A percentile compares a stretch with the other conserved stretches of the same genome.
These are phyloP conservation scores for Pinus albicaulis DNA, from an alignment of 75 land plant species.

Conservation along the genomic window DNA sequence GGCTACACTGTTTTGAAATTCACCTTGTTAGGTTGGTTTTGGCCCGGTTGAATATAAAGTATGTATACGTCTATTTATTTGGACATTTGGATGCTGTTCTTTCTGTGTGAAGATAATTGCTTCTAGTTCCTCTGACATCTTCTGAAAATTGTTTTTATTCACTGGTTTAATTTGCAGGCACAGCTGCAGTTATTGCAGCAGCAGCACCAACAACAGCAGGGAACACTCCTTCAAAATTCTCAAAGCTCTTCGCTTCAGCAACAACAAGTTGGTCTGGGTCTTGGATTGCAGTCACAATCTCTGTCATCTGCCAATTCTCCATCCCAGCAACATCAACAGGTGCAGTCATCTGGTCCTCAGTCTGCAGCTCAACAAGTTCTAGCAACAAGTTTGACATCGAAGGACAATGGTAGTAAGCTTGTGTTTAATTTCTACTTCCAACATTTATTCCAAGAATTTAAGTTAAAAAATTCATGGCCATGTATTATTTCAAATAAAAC, in stretches of 20 bases:
- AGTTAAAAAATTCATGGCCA: neutral
- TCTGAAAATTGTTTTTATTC: neutral
- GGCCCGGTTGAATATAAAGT: too few relatives aligned
- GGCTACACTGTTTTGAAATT: too few relatives aligned
- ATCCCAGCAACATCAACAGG: conserved; percentile 25
- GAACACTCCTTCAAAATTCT: conserved; percentile 40
- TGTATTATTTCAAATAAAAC: neutral
- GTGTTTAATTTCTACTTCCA: neutral
- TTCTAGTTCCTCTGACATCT: neutral
- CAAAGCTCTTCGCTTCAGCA: conserved; percentile 43
- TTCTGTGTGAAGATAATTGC: neutral
- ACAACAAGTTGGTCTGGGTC: conserved; percentile 49
- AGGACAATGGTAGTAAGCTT: conserved; percentile 3
- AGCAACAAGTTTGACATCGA: neutral
- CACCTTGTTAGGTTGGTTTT: too few relatives aligned
- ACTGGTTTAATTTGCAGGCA: conserved; percentile 1
- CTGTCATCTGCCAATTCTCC: conserved; percentile 23
- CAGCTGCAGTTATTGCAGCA: conserved; percentile 12
- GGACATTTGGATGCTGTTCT: neutral
- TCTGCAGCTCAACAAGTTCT: conserved; percentile 43
- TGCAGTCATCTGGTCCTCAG: conserved; percentile 30
- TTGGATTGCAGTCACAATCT: conserved; percentile 45
- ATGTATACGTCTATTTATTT: too few relatives aligned
- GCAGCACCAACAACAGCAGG: conserved; percentile 11
- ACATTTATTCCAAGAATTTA: neutral